A percentile compares a stretch with the other conserved stretches of the same genome.
Evolutionary conservation across 495 filamentous ascomycete genomes (phyloP).

Genomic region (Glonium stellatum): DNA sequence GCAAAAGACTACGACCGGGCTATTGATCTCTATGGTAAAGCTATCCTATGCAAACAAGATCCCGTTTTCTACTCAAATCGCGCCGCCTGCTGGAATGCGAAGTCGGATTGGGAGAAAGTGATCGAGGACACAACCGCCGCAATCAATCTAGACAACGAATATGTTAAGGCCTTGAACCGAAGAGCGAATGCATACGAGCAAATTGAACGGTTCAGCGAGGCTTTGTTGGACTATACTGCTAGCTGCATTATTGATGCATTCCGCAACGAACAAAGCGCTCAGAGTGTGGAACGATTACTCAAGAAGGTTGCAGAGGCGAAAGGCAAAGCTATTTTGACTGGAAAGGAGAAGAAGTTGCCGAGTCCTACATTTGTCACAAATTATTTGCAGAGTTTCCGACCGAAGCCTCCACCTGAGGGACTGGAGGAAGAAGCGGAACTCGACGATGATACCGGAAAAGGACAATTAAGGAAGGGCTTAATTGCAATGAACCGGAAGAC

Average conservation of each 20-base stretch:
- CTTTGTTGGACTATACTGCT: slow-evolving; percentile 92
- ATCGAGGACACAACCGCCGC: slow-evolving; percentile 95
- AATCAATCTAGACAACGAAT: slow-evolving; percentile 83
- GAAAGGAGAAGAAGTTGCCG: slow-evolving; percentile 75
- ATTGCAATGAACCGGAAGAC: slow-evolving; percentile 76
- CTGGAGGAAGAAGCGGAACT: slow-evolving; percentile 73
- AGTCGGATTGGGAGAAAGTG: slow-evolving; percentile 88
- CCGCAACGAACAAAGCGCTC: slow-evolving; percentile 77
- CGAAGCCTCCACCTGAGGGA: slow-evolving; percentile 67
- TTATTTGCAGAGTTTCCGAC: slow-evolving; percentile 96
- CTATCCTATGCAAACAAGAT: slow-evolving; percentile 93
- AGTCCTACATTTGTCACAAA: slow-evolving; percentile 95
- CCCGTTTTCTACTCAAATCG: slow-evolving; percentile 98
- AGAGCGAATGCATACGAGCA: slow-evolving; percentile 95
- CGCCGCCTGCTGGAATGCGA: slow-evolving; percentile 92
- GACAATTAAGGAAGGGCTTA: slow-evolving; percentile 75
- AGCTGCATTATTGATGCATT: slow-evolving; percentile 99
- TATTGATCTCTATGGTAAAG: slow-evolving; percentile 90
- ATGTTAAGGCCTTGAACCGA: slow-evolving; percentile 95
- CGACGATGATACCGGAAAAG: slow-evolving; percentile 70
- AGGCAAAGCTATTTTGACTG: slow-evolving; percentile 73
- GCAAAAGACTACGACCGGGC: slow-evolving; percentile 83
- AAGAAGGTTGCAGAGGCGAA: slow-evolving; percentile 97
- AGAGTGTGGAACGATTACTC: slow-evolving; percentile 83
- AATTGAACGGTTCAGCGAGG: slow-evolving; percentile 81